These are phyloP conservation scores for Sarocladiaceae sp. DNA, from an alignment of 2,329 filamentous ascomycete genomes.

Conservation along the genomic window DNA sequence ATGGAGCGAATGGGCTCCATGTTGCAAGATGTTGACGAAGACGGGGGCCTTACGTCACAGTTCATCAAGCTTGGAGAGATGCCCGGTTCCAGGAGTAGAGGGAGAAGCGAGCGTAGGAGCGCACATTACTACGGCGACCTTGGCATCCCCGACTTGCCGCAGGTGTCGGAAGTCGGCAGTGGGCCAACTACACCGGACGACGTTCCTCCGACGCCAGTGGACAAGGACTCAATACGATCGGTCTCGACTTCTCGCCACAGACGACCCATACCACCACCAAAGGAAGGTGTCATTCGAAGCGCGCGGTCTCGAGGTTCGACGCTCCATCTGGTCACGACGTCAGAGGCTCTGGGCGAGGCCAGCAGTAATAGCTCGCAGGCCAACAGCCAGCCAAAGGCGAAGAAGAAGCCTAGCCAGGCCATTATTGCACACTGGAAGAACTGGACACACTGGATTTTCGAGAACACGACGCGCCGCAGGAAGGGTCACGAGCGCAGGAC, in stretches of 20 bases:
- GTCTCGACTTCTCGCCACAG: conserved; percentile 73
- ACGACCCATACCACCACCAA: conserved; percentile 76
- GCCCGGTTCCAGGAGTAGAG: conserved; percentile 60
- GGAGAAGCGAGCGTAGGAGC: conserved; percentile 73
- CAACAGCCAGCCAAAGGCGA: conserved; percentile 40
- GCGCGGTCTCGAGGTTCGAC: conserved; percentile 77
- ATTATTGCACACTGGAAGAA: conserved; percentile 60
- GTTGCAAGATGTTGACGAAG: conserved; percentile 75
- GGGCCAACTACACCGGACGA: conserved; percentile 41
- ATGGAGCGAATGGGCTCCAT: conserved; percentile 76
- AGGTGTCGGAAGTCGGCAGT: conserved; percentile 60
- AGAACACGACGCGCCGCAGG: conserved; percentile 52
- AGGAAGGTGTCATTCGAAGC: conserved; percentile 67
- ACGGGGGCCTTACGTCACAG: conserved; percentile 51
- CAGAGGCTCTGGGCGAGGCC: conserved; percentile 37
- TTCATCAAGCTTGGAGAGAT: conserved; percentile 39
- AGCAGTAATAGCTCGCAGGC: conserved; percentile 21
- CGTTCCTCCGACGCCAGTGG: conserved; percentile 65
- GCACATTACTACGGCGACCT: conserved; percentile 59
- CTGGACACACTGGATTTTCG: conserved; percentile 60
- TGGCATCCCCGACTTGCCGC: conserved; percentile 69
- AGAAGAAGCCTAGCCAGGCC: conserved; percentile 54
- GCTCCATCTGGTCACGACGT: conserved; percentile 74
- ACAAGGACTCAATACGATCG: conserved; percentile 74
- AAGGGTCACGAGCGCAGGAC: conserved; percentile 41